phyloP scores from a whole-genome alignment of 108 stramenopile species.

The Schizochytrium sp. region DNA sequence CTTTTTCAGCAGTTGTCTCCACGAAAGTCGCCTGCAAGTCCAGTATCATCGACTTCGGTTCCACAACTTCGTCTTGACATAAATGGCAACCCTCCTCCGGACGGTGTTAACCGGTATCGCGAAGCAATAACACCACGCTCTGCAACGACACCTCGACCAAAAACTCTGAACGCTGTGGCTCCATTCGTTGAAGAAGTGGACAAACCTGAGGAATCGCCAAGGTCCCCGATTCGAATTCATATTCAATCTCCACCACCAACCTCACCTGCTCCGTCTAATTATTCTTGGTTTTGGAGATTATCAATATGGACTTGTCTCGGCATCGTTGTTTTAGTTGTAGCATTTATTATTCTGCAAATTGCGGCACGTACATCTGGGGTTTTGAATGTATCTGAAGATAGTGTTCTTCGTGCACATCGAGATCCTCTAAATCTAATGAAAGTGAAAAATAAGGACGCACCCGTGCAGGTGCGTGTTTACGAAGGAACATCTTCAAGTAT shows the following conservation, averaged over 20 bases:
- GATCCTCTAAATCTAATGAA: neutral
- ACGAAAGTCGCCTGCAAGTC: too few species aligned
- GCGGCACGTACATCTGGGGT: neutral
- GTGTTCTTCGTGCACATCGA: constrained; percentile 21
- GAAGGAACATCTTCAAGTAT: neutral
- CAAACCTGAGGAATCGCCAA: too few species aligned
- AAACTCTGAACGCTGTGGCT: too few species aligned
- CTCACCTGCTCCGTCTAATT: neutral
- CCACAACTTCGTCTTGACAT: too few species aligned
- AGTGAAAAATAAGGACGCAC: neutral
- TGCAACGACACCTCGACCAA: too few species aligned
- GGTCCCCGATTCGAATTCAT: neutral
- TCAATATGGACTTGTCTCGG: neutral
- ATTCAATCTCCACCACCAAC: neutral
- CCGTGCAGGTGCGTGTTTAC: constrained; percentile 41
- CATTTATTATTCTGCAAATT: constrained; percentile 25
- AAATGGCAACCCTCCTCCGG: too few species aligned
- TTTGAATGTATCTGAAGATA: neutral
- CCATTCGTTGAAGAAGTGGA: too few species aligned
- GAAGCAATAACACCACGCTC: too few species aligned
- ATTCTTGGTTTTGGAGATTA: neutral
- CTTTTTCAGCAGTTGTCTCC: too few species aligned
- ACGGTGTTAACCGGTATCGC: too few species aligned
- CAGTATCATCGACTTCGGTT: too few species aligned
- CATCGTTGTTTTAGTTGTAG: neutral